Evolutionary conservation across 495 filamentous ascomycete genomes (phyloP).

Genomic region (Peziza echinospora): DNA sequence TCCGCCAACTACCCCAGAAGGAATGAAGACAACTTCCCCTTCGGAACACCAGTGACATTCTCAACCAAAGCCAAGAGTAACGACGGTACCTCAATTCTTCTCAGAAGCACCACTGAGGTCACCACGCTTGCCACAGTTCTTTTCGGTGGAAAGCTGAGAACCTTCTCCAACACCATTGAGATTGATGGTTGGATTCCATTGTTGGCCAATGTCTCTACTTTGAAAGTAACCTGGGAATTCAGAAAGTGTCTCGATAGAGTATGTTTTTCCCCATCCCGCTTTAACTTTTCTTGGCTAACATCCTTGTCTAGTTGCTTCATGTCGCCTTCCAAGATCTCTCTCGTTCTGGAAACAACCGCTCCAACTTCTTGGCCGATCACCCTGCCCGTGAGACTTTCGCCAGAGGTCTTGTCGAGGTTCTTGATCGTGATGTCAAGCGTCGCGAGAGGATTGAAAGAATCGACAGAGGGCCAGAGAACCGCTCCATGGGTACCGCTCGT

Average conservation of each 20-base stretch:
- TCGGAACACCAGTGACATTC: conserved; percentile 22
- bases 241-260: conserved; percentile 21
- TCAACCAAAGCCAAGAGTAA: conserved; percentile 22
- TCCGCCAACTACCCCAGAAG: conserved; percentile 22
- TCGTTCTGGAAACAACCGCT: conserved; percentile 1
- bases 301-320: conserved; percentile 12
- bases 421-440: conserved; percentile 7
- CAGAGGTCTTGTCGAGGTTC: conserved; percentile 23
- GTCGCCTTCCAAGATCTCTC: conserved; percentile 19
- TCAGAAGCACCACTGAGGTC: conserved; percentile 26
- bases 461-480: neutral
- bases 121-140: conserved; percentile 27
- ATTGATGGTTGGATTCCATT: conserved; percentile 32
- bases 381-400: conserved; percentile 22
- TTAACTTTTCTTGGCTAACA: conserved; percentile 5
- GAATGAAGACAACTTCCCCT: conserved; percentile 6
- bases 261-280: neutral
- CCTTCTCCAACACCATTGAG: conserved; percentile 18
- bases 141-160: conserved; percentile 29
- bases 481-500: neutral
- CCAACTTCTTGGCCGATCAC: conserved; percentile 23
- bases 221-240: conserved; percentile 26
- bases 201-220: conserved; percentile 18
- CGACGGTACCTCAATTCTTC: conserved; percentile 24
- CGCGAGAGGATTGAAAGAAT: neutral